Evolutionary conservation across 2,329 filamentous ascomycete genomes (phyloP).

Genomic region (Huntiella savannae): DNA sequence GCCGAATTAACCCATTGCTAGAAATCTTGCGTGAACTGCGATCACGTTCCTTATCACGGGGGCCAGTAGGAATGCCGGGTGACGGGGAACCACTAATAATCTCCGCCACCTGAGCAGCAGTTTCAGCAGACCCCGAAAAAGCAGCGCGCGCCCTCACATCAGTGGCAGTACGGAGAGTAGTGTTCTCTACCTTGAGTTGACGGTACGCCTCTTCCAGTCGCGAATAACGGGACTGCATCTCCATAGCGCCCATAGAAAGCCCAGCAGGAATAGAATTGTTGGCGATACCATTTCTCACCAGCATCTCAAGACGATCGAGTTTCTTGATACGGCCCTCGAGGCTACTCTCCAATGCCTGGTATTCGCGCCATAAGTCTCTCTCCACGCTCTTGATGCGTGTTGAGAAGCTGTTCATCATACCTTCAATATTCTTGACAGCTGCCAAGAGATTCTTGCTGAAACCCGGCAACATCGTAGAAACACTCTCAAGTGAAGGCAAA

Average conservation of each 20-base stretch:
- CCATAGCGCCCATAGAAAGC: slow-evolving; percentile 15
- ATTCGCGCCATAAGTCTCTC: slow-evolving; percentile 76
- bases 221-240: slow-evolving; percentile 28
- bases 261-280: slow-evolving; percentile 24
- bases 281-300: slow-evolving; percentile 47
- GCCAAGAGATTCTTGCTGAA: slow-evolving; percentile 80
- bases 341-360: slow-evolving; percentile 64
- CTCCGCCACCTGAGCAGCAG: slow-evolving; percentile 13
- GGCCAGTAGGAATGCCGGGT: slow-evolving; percentile 34
- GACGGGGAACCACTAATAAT: slow-evolving; percentile 27
- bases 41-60: slow-evolving; percentile 26
- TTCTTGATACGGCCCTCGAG: slow-evolving; percentile 67
- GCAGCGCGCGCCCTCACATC: slow-evolving; percentile 35
- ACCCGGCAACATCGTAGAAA: slow-evolving; percentile 65
- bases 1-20: slow-evolving; percentile 14
- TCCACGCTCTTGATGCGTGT: slow-evolving; percentile 69
- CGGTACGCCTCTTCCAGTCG: slow-evolving; percentile 42
- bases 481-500: slow-evolving; percentile 65
- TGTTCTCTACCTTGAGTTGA: slow-evolving; percentile 44
- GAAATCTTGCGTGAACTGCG: slow-evolving; percentile 11
- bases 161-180: slow-evolving; percentile 47
- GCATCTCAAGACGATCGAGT: slow-evolving; percentile 68
- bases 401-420: slow-evolving; percentile 59
- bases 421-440: slow-evolving; percentile 74
- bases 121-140: slow-evolving; percentile 16